Percentiles rank a stretch among this genome's conserved stretches.
Evolutionary conservation across 163 green algal species (phyloP).

Genomic region (Chlamydomonas reinhardtii): DNA sequence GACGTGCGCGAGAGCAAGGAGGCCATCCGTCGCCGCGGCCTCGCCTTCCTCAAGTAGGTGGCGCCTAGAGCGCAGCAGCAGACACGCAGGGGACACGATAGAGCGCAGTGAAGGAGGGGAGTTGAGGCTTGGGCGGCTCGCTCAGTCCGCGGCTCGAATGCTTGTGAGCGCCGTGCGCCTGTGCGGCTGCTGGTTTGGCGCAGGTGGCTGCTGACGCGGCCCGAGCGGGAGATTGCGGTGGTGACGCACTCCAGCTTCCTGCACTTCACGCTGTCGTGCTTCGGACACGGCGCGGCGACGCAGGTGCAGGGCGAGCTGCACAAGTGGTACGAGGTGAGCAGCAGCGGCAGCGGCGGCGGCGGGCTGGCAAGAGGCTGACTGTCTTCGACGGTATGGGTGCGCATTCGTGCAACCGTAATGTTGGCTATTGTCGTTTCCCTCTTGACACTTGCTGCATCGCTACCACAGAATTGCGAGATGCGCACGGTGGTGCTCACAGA

Average conservation of each 20-base stretch:
- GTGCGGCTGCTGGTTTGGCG: too few species aligned
- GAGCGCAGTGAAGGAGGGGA: too few species aligned
- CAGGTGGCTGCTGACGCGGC: slow-evolving; percentile 35
- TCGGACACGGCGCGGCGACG: slow-evolving; percentile 43
- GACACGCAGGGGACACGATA: background rate
- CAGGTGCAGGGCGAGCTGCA: slow-evolving; percentile 70
- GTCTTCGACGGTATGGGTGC: too few species aligned
- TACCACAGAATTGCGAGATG: slow-evolving; percentile 41
- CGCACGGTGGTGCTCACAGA: slow-evolving; percentile 26
- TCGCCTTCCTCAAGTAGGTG: slow-evolving; percentile 69
- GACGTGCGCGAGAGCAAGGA: slow-evolving; percentile 67
- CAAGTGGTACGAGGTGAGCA: slow-evolving; percentile 62
- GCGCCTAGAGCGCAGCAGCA: too few species aligned
- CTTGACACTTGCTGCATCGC: too few species aligned
- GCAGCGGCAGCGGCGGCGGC: too few species aligned
- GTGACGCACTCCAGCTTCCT: slow-evolving; percentile 76
- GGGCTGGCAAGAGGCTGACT: too few species aligned
- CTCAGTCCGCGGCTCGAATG: too few species aligned
- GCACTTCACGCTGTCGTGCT: slow-evolving; percentile 71
- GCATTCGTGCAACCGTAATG: too few species aligned
- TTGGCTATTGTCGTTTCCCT: too few species aligned
- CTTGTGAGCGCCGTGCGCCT: too few species aligned
- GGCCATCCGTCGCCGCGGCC: slow-evolving; percentile 62
- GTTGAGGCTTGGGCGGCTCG: too few species aligned
- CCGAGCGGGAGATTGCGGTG: slow-evolving; percentile 73